These are phyloP conservation scores for Ganoderma leucocontextum DNA, from an alignment of 1,284 basidiomycete species.

Conservation along the genomic window DNA sequence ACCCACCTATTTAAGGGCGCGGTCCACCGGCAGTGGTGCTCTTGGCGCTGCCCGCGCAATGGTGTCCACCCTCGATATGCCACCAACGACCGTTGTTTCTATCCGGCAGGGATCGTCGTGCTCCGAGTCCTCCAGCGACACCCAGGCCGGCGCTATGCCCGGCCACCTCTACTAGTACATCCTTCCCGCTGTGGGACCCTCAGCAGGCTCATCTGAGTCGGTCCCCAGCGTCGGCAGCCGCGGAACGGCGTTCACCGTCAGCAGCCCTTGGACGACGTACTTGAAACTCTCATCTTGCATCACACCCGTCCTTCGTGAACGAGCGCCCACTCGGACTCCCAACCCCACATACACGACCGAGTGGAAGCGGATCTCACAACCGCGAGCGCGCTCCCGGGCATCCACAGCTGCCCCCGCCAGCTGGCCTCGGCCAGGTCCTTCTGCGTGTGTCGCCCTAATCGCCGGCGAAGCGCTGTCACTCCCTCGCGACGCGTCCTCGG, in stretches of 20 bases:
- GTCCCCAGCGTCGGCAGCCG: not conserved
- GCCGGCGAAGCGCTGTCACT: not conserved
- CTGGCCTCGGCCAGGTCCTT: not conserved
- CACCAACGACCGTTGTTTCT: not conserved
- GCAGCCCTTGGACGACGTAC: not conserved
- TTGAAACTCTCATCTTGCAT: not conserved
- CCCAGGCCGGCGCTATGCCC: too few relatives aligned
- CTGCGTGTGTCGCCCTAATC: too few relatives aligned
- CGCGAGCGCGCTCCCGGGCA: not conserved
- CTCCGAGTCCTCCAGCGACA: not conserved
- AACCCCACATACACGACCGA: not conserved
- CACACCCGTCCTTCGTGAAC: not conserved
- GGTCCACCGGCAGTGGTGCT: not conserved
- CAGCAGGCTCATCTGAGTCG: not conserved
- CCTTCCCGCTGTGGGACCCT: not conserved
- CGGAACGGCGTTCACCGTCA: not conserved
- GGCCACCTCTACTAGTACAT: not conserved
- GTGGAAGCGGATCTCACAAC: not conserved
- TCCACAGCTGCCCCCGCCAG: not conserved
- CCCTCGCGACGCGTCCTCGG: constrained; percentile 3
- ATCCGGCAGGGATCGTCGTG: not conserved
- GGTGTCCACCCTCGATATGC: not conserved
- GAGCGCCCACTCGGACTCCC: too few relatives aligned
- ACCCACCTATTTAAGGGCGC: too few relatives aligned
- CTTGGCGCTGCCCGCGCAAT: not conserved